Percentiles rank a stretch among this genome's conserved stretches.
Conservation (phyloP, 495 filamentous ascomycete species). For the Aspergillus wentii region DNA sequence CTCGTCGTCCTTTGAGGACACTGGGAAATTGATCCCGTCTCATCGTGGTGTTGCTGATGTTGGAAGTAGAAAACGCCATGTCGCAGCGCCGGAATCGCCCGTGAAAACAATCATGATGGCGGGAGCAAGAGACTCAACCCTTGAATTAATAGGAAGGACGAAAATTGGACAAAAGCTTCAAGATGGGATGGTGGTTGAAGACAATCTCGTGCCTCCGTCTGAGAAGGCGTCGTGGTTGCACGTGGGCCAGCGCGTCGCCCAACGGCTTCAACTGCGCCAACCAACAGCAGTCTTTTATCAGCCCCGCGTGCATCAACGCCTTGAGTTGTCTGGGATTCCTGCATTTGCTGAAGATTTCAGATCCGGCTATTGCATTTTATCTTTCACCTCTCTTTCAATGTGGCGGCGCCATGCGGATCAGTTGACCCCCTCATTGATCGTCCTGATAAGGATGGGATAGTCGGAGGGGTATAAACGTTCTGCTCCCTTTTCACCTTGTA, state of each 20-base stretch:
- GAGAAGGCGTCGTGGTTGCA: constrained; percentile 1
- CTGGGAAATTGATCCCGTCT: constrained; percentile 32
- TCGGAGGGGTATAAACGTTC: too few species aligned
- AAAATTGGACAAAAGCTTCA: not conserved
- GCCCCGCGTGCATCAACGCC: constrained; percentile 6
- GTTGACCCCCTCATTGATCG: too few species aligned
- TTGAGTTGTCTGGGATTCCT: constrained; percentile 1
- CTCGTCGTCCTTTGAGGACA: constrained; percentile 45
- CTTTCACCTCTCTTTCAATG: too few species aligned
- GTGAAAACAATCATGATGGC: not conserved
- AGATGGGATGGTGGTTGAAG: not conserved
- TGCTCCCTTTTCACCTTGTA: too few species aligned
- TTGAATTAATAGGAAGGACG: not conserved
- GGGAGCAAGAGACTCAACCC: not conserved
- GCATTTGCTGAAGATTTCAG: too few species aligned
- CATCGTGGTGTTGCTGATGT: constrained; percentile 14
- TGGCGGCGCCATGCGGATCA: too few species aligned
- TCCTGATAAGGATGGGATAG: too few species aligned
- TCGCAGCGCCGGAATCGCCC: not conserved
- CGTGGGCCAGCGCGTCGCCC: constrained; percentile 3
- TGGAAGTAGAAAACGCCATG: not conserved
- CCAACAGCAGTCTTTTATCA: constrained; percentile 2
- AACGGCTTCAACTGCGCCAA: constrained; percentile 2
- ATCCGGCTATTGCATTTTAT: too few species aligned
- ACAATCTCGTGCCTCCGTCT: not conserved